Conservation (phyloP, 2,329 filamentous ascomycete species). For the Aureobasidium sp. region DNA sequence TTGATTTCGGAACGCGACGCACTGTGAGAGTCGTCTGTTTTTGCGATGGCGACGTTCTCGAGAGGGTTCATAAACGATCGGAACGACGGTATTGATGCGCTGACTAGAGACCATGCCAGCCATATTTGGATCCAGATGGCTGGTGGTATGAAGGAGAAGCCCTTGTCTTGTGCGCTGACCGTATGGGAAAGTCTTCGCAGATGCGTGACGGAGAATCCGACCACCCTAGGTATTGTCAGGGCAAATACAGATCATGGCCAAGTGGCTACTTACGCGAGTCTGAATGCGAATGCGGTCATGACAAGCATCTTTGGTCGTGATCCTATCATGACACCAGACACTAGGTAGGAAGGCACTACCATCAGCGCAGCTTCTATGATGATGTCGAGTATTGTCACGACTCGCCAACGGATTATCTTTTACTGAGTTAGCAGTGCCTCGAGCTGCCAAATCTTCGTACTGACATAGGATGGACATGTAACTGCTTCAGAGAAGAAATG, state of each 20-base stretch:
- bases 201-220: background rate
- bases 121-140: slow-evolving; percentile 15
- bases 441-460: background rate
- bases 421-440: background rate
- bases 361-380: slow-evolving; percentile 15
- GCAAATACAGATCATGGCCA: background rate
- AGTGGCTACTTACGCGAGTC: background rate
- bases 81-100: slow-evolving; percentile 17
- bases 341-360: background rate
- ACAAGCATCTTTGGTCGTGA: slow-evolving; percentile 8
- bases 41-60: background rate
- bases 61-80: slow-evolving; percentile 17
- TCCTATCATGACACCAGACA: slow-evolving; percentile 4
- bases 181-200: background rate
- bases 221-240: background rate
- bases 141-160: background rate
- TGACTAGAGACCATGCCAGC: slow-evolving; percentile 16
- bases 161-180: background rate
- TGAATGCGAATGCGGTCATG: slow-evolving; percentile 1
- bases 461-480: background rate
- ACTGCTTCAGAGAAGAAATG: background rate
- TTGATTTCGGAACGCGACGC: slow-evolving; percentile 4
- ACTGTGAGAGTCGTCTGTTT: background rate
- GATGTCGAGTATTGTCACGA: slow-evolving; percentile 11
- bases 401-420: slow-evolving; percentile 14